These are phyloP conservation scores for Asterochloris erici DNA, from an alignment of 139 green algal genomes.

Conservation along the genomic window DNA sequence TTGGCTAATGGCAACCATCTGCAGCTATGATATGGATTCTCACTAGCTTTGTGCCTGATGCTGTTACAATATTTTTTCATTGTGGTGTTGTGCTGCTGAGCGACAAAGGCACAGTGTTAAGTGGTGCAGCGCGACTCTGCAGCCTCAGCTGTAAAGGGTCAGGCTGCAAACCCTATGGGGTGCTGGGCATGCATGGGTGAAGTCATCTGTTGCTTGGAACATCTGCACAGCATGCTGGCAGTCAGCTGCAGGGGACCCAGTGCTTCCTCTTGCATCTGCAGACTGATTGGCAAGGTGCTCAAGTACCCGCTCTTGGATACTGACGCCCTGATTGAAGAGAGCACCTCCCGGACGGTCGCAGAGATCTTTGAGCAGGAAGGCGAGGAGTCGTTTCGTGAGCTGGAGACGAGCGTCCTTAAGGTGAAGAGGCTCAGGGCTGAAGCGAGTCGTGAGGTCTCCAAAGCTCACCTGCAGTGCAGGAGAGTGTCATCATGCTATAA, in stretches of 20 bases:
- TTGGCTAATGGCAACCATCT: too few relatives aligned
- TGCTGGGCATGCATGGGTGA: too few relatives aligned
- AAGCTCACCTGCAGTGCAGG: too few relatives aligned
- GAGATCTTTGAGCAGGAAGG: constrained; percentile 83
- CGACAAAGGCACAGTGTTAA: too few relatives aligned
- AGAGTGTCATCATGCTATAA: neutral
- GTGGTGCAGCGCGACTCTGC: too few relatives aligned
- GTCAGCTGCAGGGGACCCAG: constrained; percentile 21
- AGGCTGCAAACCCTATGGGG: too few relatives aligned
- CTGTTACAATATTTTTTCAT: too few relatives aligned
- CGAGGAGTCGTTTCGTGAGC: constrained; percentile 78
- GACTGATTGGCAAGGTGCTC: constrained; percentile 42
- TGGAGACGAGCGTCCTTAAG: constrained; percentile 69
- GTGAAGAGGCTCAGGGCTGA: neutral
- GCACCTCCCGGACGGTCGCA: constrained; percentile 48
- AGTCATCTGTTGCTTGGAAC: neutral
- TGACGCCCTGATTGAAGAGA: constrained; percentile 71
- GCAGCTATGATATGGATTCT: too few relatives aligned
- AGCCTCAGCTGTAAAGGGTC: too few relatives aligned
- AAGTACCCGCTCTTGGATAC: constrained; percentile 85
- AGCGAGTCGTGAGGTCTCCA: too few relatives aligned
- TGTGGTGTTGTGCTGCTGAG: too few relatives aligned
- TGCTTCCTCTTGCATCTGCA: constrained; percentile 26
- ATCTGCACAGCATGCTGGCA: constrained; percentile 49
- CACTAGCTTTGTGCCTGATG: too few relatives aligned